These are phyloP conservation scores for Mycena rebaudengoi DNA, from an alignment of 768 basidiomycete genomes.

Conservation along the genomic window DNA sequence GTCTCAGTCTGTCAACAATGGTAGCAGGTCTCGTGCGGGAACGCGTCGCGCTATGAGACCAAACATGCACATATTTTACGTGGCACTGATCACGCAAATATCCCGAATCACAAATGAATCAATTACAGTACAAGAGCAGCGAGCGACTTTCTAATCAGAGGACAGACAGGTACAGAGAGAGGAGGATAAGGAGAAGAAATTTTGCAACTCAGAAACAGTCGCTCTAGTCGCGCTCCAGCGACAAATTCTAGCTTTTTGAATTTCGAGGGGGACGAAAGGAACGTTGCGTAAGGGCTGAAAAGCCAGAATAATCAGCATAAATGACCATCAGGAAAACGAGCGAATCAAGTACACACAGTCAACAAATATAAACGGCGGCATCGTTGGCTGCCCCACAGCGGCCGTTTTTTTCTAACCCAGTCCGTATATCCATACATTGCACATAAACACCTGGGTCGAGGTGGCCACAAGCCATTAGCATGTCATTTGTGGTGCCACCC, in stretches of 20 bases:
- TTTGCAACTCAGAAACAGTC: too few species aligned
- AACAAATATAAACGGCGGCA: background rate
- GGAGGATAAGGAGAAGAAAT: too few species aligned
- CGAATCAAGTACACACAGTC: background rate
- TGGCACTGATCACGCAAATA: too few species aligned
- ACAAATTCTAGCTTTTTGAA: background rate
- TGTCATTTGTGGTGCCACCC: background rate
- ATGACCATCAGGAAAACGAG: background rate
- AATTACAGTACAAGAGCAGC: background rate
- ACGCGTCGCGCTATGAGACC: too few species aligned
- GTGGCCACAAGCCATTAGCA: background rate
- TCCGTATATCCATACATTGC: background rate
- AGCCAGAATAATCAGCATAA: background rate
- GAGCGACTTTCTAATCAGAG: background rate
- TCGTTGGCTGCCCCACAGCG: too few species aligned
- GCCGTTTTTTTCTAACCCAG: background rate
- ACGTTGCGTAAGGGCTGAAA: background rate
- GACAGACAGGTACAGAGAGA: background rate
- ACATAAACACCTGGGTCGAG: background rate
- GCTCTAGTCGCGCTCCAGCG: too few species aligned
- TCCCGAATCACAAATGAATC: too few species aligned
- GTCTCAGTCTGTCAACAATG: too few species aligned
- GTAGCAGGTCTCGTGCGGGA: too few species aligned
- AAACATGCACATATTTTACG: too few species aligned
- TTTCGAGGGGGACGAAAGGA: background rate